Percentiles rank a stretch among this genome's conserved stretches.
Evolutionary conservation across 495 filamentous ascomycete genomes (phyloP).

Genomic region (Trichoderma parareesei): DNA sequence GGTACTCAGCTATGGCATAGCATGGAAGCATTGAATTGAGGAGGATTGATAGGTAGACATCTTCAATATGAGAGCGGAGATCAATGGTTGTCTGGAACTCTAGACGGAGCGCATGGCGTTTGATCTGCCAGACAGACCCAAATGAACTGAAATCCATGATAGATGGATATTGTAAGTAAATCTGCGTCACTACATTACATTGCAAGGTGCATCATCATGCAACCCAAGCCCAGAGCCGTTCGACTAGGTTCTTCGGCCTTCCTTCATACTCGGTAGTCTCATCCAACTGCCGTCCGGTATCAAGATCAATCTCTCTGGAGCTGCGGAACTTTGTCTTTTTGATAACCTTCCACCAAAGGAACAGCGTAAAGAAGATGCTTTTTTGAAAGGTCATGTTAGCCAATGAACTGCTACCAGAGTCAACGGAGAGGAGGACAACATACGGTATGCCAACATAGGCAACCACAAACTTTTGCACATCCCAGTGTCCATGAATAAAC

Average conservation of each 20-base stretch:
- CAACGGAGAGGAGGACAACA: slow-evolving; percentile 12
- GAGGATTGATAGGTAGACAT: too few relatives aligned
- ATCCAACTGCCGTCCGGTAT: neutral
- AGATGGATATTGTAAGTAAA: too few relatives aligned
- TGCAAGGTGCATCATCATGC: neutral
- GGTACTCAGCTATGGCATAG: too few relatives aligned
- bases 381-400: neutral
- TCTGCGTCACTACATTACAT: too few relatives aligned
- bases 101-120: too few relatives aligned
- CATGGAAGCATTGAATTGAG: too few relatives aligned
- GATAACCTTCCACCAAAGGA: neutral
- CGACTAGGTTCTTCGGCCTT: neutral
- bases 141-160: too few relatives aligned
- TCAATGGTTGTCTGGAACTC: too few relatives aligned
- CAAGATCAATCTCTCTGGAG: neutral
- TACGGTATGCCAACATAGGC: slow-evolving; percentile 11
- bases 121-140: too few relatives aligned
- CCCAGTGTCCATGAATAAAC: slow-evolving; percentile 48
- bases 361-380: neutral
- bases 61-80: too few relatives aligned
- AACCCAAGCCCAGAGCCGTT: neutral
- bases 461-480: slow-evolving; percentile 3
- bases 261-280: neutral
- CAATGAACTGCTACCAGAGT: slow-evolving; percentile 25
- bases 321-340: neutral